A percentile compares a stretch with the other conserved stretches of the same genome.
Conservation (phyloP, 345 rosid species). For the Gossypium raimondii region DNA sequence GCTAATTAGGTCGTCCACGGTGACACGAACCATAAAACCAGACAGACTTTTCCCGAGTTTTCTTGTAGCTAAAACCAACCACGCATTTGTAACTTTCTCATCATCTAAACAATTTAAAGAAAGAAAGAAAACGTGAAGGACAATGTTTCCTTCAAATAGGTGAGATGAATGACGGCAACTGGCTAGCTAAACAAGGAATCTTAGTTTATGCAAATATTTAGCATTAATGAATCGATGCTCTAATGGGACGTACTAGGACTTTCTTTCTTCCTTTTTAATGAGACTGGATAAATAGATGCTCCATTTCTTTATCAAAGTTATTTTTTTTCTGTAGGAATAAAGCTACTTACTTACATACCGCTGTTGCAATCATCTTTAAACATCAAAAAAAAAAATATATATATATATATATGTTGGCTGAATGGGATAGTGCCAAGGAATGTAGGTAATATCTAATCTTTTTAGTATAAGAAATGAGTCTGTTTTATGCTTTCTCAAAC, state of each 20-base stretch:
- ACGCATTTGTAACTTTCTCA: neutral
- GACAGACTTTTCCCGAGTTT: neutral
- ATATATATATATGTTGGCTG: neutral
- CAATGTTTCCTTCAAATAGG: neutral
- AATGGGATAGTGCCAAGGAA: slow-evolving; percentile 10
- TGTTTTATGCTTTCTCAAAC: slow-evolving; percentile 8
- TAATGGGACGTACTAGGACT: slow-evolving; percentile 3
- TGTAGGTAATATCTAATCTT: neutral
- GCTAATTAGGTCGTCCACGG: neutral
- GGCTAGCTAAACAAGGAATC: neutral
- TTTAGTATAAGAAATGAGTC: neutral
- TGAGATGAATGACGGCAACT: neutral
- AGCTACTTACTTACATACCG: neutral
- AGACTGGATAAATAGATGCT: slow-evolving; percentile 12
- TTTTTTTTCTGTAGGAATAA: neutral
- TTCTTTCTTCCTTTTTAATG: neutral
- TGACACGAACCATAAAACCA: neutral
- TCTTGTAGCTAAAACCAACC: neutral
- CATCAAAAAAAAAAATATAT: neutral
- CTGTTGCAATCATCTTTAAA: neutral
- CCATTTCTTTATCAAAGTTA: neutral
- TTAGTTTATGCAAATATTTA: neutral
- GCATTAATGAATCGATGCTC: neutral
- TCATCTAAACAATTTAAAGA: neutral
- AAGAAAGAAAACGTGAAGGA: neutral